Conservation (phyloP, 495 filamentous ascomycete species). For the Penicillium canariense region DNA sequence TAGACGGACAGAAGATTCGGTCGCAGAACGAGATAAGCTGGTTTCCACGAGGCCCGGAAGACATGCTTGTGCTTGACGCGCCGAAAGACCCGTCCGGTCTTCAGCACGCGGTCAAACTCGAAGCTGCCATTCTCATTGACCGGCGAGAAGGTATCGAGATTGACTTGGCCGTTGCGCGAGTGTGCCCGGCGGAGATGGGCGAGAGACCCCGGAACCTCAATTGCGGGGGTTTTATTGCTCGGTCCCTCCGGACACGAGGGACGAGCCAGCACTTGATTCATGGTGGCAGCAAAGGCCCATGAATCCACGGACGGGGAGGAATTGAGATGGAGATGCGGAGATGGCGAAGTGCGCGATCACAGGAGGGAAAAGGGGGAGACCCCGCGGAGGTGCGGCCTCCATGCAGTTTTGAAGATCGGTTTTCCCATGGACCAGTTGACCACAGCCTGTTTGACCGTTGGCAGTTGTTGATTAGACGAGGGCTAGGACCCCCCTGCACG, state of each 20-base stretch:
- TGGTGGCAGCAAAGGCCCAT: conserved; percentile 10
- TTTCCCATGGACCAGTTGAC: conserved; percentile 1
- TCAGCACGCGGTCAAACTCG: conserved; percentile 89
- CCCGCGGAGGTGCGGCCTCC: conserved; percentile 18
- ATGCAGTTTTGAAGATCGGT: conserved; percentile 17
- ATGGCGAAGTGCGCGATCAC: background rate
- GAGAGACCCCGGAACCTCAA: conserved; percentile 23
- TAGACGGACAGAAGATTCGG: conserved; percentile 95
- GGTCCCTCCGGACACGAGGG: conserved; percentile 29
- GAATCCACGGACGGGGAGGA: background rate
- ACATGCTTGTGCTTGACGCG: conserved; percentile 94
- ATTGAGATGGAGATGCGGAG: background rate
- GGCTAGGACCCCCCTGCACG: too few relatives aligned
- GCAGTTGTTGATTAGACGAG: background rate
- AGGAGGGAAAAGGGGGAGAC: conserved; percentile 18
- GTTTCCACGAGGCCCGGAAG: conserved; percentile 70
- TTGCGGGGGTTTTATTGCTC: conserved; percentile 25
- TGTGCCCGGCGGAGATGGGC: conserved; percentile 15
- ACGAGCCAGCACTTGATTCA: conserved; percentile 26
- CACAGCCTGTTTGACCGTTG: background rate
- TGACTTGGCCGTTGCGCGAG: conserved; percentile 51
- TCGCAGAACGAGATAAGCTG: conserved; percentile 83
- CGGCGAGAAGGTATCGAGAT: conserved; percentile 67
- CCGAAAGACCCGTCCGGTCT: conserved; percentile 80
- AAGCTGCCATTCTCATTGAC: conserved; percentile 96